These are phyloP conservation scores for Citrus inodora DNA, from an alignment of 345 rosid genomes.

Conservation along the genomic window DNA sequence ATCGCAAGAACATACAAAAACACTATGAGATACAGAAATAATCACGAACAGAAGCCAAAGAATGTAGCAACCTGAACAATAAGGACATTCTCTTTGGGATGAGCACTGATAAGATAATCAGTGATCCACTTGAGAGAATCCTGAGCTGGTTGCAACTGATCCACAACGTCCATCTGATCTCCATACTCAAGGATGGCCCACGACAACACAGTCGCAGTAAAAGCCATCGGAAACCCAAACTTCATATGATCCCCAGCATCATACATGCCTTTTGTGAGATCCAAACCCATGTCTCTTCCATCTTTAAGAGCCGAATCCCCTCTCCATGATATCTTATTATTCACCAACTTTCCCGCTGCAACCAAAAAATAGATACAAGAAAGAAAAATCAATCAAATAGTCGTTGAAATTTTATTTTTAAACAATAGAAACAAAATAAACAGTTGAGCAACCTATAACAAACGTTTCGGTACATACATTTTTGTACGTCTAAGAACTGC, in stretches of 20 bases:
- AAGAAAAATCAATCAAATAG: not conserved
- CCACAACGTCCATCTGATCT: slow-evolving; percentile 75
- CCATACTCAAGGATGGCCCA: slow-evolving; percentile 99
- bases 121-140: slow-evolving; percentile 87
- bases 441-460: not conserved
- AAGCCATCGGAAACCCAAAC: slow-evolving; percentile 96
- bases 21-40: not conserved
- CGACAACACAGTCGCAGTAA: slow-evolving; percentile 77
- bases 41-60: not conserved
- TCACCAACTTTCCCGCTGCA: slow-evolving; percentile 73
- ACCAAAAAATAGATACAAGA: not conserved
- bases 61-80: slow-evolving; percentile 63
- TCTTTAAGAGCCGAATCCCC: slow-evolving; percentile 83
- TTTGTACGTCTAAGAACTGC: slow-evolving; percentile 91
- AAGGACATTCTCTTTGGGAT: slow-evolving; percentile 65
- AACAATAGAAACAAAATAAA: not conserved
- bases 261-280: slow-evolving; percentile 83
- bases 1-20: not conserved
- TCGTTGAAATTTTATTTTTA: too few species aligned
- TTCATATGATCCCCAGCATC: slow-evolving; percentile 98
- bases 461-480: slow-evolving; percentile 39
- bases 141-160: slow-evolving; percentile 62
- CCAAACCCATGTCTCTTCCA: slow-evolving; percentile 59
- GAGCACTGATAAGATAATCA: slow-evolving; percentile 80
- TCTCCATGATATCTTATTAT: slow-evolving; percentile 79